Base-by-base conservation (phyloP, 805 yeast species). In the Nakazawaea wickerhamii region DNA sequence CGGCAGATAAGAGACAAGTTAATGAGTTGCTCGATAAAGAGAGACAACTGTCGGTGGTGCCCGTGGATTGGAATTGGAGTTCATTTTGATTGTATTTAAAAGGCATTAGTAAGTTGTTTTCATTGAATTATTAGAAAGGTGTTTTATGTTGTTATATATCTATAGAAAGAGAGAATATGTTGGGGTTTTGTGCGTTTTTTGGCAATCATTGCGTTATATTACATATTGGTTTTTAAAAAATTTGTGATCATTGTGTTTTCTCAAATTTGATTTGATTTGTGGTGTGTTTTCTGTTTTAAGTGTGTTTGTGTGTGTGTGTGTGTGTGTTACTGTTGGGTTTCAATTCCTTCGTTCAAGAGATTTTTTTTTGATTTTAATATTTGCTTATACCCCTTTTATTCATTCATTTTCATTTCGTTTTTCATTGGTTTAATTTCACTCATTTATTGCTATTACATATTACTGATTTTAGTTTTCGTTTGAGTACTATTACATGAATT, bases 61-160 rank as follows among this genome's bases (percentile, higher is more conserved):
- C 70, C 3, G 61, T 52, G 36, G 76, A 72, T 54, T 72, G 79
- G 78, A 67, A 64, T 21, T 72, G 79, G 78, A 71, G 78, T 52
- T 70, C 77, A 5, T 71, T 73, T 51, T 71, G 49, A 54, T 3
- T 23, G 32, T 10, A n/a, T 23, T 18, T 27, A 7, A 8, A 23
- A 23, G 10, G 10, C 38, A 22, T 21, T 35, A 18, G n/a, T 13
- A 6, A 20, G 19, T 23, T 22, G 10, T n/a, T n/a, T n/a, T n/a
- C n/a, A n/a, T n/a, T n/a, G n/a, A n/a, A n/a, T n/a, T n/a, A n/a
- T n/a, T n/a, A n/a, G n/a, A n/a, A n/a, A n/a, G n/a, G n/a, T n/a
- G n/a, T n/a, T n/a, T n/a, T n/a, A n/a, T n/a, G n/a, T n/a, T n/a
- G n/a, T n/a, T n/a, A n/a, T n/a, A n/a, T n/a, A n/a, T n/a, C n/a